Evolutionary conservation across 225 moss, liverwort and hornwort species (phyloP).

Genomic region (Climacium dendroides): DNA sequence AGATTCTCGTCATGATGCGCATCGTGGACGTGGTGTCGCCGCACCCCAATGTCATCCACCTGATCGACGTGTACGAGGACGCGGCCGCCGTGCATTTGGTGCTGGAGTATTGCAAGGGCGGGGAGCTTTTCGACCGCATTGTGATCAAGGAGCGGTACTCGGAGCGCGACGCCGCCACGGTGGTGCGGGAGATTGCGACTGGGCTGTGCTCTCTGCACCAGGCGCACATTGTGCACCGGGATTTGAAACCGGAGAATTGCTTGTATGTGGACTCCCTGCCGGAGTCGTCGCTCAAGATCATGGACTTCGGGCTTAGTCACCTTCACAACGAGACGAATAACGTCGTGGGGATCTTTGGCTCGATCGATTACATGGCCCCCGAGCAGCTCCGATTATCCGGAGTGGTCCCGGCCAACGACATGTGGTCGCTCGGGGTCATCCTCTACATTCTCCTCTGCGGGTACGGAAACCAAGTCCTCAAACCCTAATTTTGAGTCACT

Average conservation of each 20-base stretch:
- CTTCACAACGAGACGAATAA: conserved; percentile 49
- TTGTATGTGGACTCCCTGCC: background rate
- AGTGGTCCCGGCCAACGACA: conserved; percentile 51
- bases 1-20: conserved; percentile 79
- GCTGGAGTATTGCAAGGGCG: conserved; percentile 42
- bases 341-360: conserved; percentile 77
- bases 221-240: conserved; percentile 48
- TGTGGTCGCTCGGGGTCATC: conserved; percentile 90
- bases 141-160: conserved; percentile 41
- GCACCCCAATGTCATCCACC: conserved; percentile 39
- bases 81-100: conserved; percentile 36
- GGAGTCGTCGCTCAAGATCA: conserved; percentile 42
- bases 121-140: conserved; percentile 57
- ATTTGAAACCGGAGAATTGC: conserved; percentile 58
- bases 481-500: background rate
- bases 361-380: conserved; percentile 81
- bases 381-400: conserved; percentile 44
- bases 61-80: conserved; percentile 50
- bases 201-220: conserved; percentile 34
- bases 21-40: conserved; percentile 51
- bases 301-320: conserved; percentile 59
- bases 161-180: conserved; percentile 40
- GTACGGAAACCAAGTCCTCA: background rate
- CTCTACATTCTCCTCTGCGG: conserved; percentile 84
- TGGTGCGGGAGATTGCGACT: conserved; percentile 39